Evolutionary conservation across 768 basidiomycete species (phyloP), one percentile per base, ranked within the genome.

Genomic region (Paxillus rubicundulus): DNA sequence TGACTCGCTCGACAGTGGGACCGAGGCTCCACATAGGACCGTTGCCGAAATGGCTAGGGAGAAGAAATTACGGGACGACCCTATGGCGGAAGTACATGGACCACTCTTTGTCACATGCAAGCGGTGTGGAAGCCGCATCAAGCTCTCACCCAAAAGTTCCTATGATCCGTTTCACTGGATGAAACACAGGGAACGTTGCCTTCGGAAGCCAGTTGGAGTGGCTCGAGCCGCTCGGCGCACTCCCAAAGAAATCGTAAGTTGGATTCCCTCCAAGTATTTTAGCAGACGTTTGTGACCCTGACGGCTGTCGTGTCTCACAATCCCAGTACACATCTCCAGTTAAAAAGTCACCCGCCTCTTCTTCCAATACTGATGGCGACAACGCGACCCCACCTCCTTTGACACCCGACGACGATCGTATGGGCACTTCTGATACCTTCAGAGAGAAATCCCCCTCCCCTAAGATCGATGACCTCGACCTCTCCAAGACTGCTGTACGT

Each of bases 141-240:
- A 85, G 64, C 78, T 88, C 24, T 87, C 85, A 14, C 66, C 74
- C 30, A 87, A 87, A 69, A 85, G 82, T 65, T 73, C 74, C 18
- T 88, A 77, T 58, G 86, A 88, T 59, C 75, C 77, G 28, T 79
- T 78, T 60, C 86, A 88, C 65, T 88, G 86, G 86, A 64, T 70
- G 41, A 83, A 79, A 57, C 86, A 88, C 61, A 75, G 81, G 30
- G 73, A 73, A 37, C 75, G 85, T 28, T 88, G 86, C 64, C 63
- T 81, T 49, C 82, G 77, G 67, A 78, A 74, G 53, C 55, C 68
- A 2, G 61, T 69, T n/a, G 62, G 57, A 9, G 49, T 57, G 2
- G 43, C 54, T 5, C 64, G 60, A 32, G 45, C 50, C 41, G 20
- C 38, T 13, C 55, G 53, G 17, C 60, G 58, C n/a, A 33, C 57